These are phyloP conservation scores for Panicum hallii DNA, from an alignment of 202 grass and related monocot species.

Conservation along the genomic window DNA sequence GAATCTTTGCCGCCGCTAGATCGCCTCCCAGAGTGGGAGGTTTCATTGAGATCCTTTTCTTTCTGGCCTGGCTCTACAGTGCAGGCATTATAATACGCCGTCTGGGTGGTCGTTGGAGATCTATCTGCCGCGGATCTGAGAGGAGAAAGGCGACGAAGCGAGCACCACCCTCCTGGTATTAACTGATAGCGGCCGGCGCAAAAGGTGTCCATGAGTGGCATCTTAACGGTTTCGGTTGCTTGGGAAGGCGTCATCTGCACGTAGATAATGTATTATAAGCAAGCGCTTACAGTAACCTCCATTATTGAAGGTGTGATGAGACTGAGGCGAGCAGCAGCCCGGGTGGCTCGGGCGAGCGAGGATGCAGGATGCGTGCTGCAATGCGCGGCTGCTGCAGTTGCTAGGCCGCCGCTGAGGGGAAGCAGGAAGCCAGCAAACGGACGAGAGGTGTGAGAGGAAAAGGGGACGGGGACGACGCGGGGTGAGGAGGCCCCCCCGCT, in stretches of 20 bases:
- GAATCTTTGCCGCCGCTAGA: slow-evolving; percentile 49
- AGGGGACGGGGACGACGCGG: neutral
- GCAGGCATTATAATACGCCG: slow-evolving; percentile 33
- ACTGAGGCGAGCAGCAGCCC: neutral
- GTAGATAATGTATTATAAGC: slow-evolving; percentile 19
- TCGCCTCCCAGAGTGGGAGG: neutral
- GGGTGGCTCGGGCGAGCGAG: too few relatives aligned
- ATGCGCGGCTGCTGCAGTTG: neutral
- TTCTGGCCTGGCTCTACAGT: neutral
- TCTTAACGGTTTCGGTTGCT: slow-evolving; percentile 43
- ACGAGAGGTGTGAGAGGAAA: neutral
- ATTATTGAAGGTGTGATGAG: neutral
- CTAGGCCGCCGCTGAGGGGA: neutral
- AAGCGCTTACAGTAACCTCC: neutral
- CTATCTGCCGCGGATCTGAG: slow-evolving; percentile 43
- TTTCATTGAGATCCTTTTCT: neutral
- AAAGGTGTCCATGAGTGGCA: neutral
- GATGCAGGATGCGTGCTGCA: neutral
- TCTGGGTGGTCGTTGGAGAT: slow-evolving; percentile 36
- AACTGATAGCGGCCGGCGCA: slow-evolving; percentile 34
- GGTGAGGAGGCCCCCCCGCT: neutral
- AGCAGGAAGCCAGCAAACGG: neutral
- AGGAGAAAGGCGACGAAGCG: neutral
- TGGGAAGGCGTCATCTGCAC: slow-evolving; percentile 25
- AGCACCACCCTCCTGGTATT: neutral